Evolutionary conservation across 2,329 filamentous ascomycete genomes (phyloP).

Genomic region (Stachybotrys elegans): DNA sequence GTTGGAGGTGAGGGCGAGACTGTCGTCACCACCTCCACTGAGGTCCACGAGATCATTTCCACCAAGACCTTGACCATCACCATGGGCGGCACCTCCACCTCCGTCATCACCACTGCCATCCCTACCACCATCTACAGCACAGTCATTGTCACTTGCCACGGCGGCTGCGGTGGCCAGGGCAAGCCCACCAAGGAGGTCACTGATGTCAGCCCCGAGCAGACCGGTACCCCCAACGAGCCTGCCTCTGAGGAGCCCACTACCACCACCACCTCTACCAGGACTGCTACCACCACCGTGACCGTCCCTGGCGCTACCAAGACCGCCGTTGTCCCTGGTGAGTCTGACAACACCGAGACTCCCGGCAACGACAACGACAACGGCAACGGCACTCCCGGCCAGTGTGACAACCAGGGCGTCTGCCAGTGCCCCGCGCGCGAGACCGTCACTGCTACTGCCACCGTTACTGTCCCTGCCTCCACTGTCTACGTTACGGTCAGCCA

Average conservation of each 20-base stretch:
- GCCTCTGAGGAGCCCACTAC: slow-evolving; percentile 25
- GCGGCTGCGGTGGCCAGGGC: slow-evolving; percentile 6
- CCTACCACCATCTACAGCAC: slow-evolving; percentile 36
- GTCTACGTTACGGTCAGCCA: slow-evolving; percentile 29
- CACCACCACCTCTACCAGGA: slow-evolving; percentile 31
- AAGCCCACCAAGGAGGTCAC: slow-evolving; percentile 18
- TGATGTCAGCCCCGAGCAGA: slow-evolving; percentile 7
- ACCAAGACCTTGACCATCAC: slow-evolving; percentile 30
- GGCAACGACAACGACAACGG: slow-evolving; percentile 9
- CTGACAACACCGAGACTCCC: slow-evolving; percentile 7
- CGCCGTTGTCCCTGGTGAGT: slow-evolving; percentile 15
- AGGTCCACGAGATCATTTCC: slow-evolving; percentile 22
- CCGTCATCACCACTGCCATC: slow-evolving; percentile 37
- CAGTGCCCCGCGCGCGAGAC: slow-evolving; percentile 3
- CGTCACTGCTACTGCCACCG: slow-evolving; percentile 22
- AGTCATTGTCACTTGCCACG: slow-evolving; percentile 18
- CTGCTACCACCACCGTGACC: slow-evolving; percentile 29
- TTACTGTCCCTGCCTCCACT: slow-evolving; percentile 26
- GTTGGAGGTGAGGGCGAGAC: too few species aligned
- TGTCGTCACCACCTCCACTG: slow-evolving; percentile 13
- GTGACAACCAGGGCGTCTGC: slow-evolving; percentile 12
- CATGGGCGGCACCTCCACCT: slow-evolving; percentile 23
- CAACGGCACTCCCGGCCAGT: slow-evolving; percentile 9
- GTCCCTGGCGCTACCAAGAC: slow-evolving; percentile 20
- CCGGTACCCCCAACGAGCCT: slow-evolving; percentile 13